Conservation (phyloP, 306 rosid genomes). For the Argentina anserina region DNA sequence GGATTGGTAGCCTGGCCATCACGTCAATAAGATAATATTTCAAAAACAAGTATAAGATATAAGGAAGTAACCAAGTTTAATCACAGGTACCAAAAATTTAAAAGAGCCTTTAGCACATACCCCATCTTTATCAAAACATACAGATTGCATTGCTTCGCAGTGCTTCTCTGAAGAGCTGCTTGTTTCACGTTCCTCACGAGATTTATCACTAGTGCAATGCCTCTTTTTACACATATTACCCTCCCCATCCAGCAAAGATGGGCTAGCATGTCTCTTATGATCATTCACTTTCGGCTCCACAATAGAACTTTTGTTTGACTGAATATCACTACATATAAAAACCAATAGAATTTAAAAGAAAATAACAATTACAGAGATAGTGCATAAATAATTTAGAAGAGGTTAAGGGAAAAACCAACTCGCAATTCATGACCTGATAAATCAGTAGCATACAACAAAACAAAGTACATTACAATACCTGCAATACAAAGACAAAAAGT, state of each 20-base stretch:
- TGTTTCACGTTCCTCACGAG: conserved; percentile 31
- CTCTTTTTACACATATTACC: conserved; percentile 37
- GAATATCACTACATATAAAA: conserved; percentile 40
- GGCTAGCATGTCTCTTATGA: conserved; percentile 38
- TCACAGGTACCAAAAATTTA: conserved; percentile 1
- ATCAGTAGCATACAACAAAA: neutral
- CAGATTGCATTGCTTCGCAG: conserved; percentile 34
- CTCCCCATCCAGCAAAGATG: conserved; percentile 30
- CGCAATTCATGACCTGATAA: conserved; percentile 6
- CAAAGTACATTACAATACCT: conserved; percentile 37
- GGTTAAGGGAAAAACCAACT: neutral
- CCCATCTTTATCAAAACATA: conserved; percentile 30
- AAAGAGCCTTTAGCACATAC: conserved; percentile 28
- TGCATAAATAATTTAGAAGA: neutral
- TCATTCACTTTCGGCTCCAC: conserved; percentile 45
- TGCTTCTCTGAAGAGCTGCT: conserved; percentile 23
- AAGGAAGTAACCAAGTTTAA: conserved; percentile 11
- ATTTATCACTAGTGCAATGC: conserved; percentile 26
- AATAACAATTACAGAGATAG: neutral
- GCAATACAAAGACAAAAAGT: conserved; percentile 71
- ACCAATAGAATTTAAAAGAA: neutral
- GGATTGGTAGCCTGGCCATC: conserved; percentile 41
- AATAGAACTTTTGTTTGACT: conserved; percentile 27
- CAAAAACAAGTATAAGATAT: conserved; percentile 10
- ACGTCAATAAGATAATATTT: conserved; percentile 18